Percentiles rank a stretch among this genome's conserved stretches.
Evolutionary conservation across 2,329 filamentous ascomycete species (phyloP).

Genomic region (Aspergillus candidus): DNA sequence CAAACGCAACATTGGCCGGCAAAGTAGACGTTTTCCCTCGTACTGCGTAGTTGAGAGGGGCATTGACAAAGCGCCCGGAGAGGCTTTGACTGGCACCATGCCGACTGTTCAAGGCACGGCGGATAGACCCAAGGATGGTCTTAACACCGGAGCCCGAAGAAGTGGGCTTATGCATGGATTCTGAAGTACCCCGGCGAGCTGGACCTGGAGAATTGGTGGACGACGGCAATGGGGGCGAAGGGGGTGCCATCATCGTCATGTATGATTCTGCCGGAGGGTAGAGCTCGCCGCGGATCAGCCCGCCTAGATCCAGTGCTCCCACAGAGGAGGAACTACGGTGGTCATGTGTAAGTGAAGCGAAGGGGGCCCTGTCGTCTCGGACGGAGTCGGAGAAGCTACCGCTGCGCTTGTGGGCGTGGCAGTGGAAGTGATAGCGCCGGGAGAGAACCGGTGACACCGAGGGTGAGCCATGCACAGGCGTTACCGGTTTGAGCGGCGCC

Average conservation of each 20-base stretch:
- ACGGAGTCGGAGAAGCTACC: conserved; percentile 83
- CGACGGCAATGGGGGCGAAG: conserved; percentile 37
- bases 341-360: conserved; percentile 44
- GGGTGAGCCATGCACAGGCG: conserved; percentile 23
- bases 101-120: conserved; percentile 67
- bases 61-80: conserved; percentile 31
- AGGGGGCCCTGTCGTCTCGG: conserved; percentile 57
- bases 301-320: conserved; percentile 66
- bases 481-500: conserved; percentile 24
- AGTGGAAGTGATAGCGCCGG: conserved; percentile 44
- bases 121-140: conserved; percentile 78
- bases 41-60: conserved; percentile 27
- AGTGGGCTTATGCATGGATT: conserved; percentile 22
- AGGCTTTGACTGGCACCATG: conserved; percentile 29
- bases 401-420: conserved; percentile 68
- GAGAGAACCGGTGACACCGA: conserved; percentile 26
- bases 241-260: conserved; percentile 59
- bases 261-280: conserved; percentile 77
- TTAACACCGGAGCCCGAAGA: conserved; percentile 62
- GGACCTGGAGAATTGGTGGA: conserved; percentile 18
- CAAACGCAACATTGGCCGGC: conserved; percentile 41
- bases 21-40: conserved; percentile 37
- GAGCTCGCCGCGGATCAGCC: conserved; percentile 78
- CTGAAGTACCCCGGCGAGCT: conserved; percentile 27
- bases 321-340: conserved; percentile 46